Evolutionary conservation across 208 protist species (phyloP).

Genomic region (Phytomonas sp.): DNA sequence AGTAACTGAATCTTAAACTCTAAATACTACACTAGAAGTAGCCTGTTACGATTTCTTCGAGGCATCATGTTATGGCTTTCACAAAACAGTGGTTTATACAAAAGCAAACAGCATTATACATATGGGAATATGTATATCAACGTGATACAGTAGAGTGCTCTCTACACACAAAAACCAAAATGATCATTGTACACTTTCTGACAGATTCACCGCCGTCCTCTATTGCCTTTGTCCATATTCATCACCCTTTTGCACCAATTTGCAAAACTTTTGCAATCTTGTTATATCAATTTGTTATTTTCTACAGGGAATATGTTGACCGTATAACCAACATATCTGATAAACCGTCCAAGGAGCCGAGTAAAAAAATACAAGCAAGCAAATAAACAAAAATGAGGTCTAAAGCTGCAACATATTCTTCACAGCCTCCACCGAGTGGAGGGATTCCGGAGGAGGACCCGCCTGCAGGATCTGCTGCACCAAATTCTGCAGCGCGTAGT

Average conservation of each 20-base stretch:
- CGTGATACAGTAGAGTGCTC: not conserved
- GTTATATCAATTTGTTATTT: not conserved
- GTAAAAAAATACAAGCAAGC: constrained; percentile 5
- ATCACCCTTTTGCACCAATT: not conserved
- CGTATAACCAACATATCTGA: not conserved
- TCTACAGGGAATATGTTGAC: not conserved
- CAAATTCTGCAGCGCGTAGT: constrained; percentile 35
- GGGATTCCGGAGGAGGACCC: constrained; percentile 23
- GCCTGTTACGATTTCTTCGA: not conserved
- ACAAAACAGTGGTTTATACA: not conserved
- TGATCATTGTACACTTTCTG: not conserved
- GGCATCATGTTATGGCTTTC: not conserved
- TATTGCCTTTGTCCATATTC: not conserved
- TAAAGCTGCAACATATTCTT: constrained; percentile 4
- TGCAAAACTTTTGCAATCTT: not conserved
- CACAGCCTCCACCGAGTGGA: constrained; percentile 31
- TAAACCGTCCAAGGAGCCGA: not conserved
- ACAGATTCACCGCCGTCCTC: not conserved
- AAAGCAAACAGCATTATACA: not conserved
- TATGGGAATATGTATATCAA: not conserved
- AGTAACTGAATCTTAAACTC: not conserved
- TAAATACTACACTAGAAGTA: not conserved
- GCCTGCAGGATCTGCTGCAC: constrained; percentile 22
- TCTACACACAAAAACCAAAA: not conserved
- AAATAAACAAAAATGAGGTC: not conserved